A percentile compares a stretch with the other conserved stretches of the same genome.
These are phyloP conservation scores for Lasiosphaeriaceae sp. DNA, from an alignment of 495 filamentous ascomycete species.

Conservation along the genomic window DNA sequence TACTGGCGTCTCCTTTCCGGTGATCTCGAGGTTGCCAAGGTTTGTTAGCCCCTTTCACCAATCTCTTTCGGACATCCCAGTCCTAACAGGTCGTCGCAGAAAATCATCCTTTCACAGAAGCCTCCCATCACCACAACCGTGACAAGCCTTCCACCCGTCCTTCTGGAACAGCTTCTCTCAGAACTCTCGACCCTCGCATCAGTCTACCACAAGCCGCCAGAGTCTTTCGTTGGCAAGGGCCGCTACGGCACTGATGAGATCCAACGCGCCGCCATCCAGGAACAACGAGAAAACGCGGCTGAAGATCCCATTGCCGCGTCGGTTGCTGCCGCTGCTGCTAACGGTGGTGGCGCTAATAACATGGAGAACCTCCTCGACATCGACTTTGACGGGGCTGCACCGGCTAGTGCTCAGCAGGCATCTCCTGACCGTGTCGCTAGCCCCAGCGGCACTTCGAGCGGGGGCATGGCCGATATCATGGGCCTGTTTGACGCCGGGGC, in stretches of 20 bases:
- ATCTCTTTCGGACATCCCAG: not conserved
- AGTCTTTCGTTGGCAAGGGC: constrained; percentile 93
- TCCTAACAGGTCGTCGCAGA: constrained; percentile 44
- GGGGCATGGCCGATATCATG: constrained; percentile 86
- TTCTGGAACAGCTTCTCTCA: constrained; percentile 80
- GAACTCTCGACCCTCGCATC: constrained; percentile 96
- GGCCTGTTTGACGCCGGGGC: constrained; percentile 62
- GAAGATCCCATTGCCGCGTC: constrained; percentile 93
- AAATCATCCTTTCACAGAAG: constrained; percentile 88
- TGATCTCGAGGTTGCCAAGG: constrained; percentile 82
- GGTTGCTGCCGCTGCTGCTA: constrained; percentile 60
- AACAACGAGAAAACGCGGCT: constrained; percentile 83
- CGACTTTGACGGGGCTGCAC: constrained; percentile 93
- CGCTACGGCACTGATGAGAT: constrained; percentile 91
- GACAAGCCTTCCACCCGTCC: constrained; percentile 71
- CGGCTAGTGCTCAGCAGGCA: constrained; percentile 76
- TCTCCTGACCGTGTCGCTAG: constrained; percentile 70
- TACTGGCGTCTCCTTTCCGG: constrained; percentile 98
- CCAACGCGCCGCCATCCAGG: constrained; percentile 93
- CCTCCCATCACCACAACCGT: constrained; percentile 93
- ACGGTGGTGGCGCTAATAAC: constrained; percentile 65
- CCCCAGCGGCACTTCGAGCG: constrained; percentile 41
- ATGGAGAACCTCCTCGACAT: constrained; percentile 95
- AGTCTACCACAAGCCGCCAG: constrained; percentile 98
- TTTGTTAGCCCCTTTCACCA: constrained; percentile 25